phyloP scores from a whole-genome alignment of 2,329 filamentous ascomycete species.

The Neonectria coccinea region DNA sequence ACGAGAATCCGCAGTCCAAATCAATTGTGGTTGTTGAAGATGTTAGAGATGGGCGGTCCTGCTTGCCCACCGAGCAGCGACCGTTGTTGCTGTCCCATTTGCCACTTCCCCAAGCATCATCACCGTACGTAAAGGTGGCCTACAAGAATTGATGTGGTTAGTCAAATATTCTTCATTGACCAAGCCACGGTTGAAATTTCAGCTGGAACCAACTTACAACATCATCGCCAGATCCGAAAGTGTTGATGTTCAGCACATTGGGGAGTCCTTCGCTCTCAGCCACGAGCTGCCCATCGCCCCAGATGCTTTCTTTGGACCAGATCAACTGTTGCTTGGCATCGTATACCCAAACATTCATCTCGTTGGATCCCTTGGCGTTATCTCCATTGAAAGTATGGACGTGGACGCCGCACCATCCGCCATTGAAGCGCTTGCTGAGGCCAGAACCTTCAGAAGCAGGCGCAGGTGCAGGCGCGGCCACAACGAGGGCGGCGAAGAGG shows the following conservation, averaged over 20 bases:
- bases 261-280: not conserved
- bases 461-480: not conserved
- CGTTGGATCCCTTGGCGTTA: not conserved
- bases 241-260: not conserved
- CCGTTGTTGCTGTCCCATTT: constrained; percentile 15
- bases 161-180: not conserved
- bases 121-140: constrained; percentile 10
- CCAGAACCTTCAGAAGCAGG: not conserved
- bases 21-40: not conserved
- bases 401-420: not conserved
- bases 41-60: not conserved
- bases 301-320: not conserved
- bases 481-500: not conserved
- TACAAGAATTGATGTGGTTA: not conserved
- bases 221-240: not conserved
- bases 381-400: not conserved
- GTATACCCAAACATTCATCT: not conserved
- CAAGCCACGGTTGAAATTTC: not conserved
- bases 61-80: constrained; percentile 15
- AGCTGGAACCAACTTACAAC: not conserved
- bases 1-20: not conserved
- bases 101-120: constrained; percentile 16
- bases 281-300: not conserved
- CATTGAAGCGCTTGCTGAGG: not conserved
- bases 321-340: not conserved